Evolutionary conservation across 1,284 basidiomycete genomes (phyloP).

Genomic region (Pascua guehoae): DNA sequence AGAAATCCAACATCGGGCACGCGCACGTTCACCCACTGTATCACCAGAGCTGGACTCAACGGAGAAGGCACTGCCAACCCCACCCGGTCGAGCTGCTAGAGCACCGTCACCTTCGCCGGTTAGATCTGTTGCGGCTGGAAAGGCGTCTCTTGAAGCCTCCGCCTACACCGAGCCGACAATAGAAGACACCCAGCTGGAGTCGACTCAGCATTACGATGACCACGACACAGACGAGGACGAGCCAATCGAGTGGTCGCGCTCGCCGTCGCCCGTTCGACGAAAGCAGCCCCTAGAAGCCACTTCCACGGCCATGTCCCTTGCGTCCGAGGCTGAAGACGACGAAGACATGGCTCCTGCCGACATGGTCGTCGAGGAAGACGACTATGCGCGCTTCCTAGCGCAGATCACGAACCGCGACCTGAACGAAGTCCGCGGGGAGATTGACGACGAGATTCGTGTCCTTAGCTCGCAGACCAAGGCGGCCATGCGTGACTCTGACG

Average conservation of each 20-base stretch:
- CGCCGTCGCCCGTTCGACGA: conserved; percentile 34
- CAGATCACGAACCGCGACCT: conserved; percentile 80
- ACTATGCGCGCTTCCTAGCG: conserved; percentile 86
- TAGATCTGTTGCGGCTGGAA: not conserved
- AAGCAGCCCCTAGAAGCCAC: not conserved
- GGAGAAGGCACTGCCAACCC: too few species aligned
- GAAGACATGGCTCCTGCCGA: conserved; percentile 63
- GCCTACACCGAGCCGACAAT: conserved; percentile 3
- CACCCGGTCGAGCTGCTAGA: too few species aligned
- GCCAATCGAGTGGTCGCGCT: conserved; percentile 45
- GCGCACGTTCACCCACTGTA: too few species aligned
- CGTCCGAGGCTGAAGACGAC: conserved; percentile 33
- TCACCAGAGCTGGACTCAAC: too few species aligned
- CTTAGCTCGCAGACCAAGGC: conserved; percentile 80
- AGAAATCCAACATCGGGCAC: too few species aligned
- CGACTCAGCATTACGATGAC: not conserved
- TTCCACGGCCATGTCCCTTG: not conserved
- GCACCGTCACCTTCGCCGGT: too few species aligned
- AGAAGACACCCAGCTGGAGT: conserved; percentile 10
- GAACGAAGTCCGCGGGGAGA: conserved; percentile 75
- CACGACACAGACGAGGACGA: conserved; percentile 30
- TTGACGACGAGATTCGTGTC: conserved; percentile 82
- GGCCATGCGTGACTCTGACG: conserved; percentile 89
- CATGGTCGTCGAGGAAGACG: conserved; percentile 74
- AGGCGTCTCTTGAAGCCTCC: not conserved